These are phyloP conservation scores for Lenzites betulinus DNA, from an alignment of 768 basidiomycete species.

Conservation along the genomic window DNA sequence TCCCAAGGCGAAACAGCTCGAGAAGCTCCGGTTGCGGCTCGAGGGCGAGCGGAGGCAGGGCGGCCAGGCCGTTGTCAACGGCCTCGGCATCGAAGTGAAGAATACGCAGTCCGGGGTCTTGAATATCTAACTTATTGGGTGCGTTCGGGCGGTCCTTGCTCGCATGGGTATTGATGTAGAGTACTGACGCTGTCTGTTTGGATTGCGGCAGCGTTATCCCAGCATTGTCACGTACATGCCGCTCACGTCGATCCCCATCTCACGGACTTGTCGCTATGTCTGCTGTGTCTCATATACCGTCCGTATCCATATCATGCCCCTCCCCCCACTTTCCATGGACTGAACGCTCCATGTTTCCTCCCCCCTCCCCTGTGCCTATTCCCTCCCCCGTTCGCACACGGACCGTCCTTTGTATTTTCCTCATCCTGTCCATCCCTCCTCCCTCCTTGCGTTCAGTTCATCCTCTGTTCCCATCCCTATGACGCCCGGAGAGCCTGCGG, in stretches of 20 bases:
- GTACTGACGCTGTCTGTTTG: too few relatives aligned
- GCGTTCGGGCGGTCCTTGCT: background rate
- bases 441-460: slow-evolving; percentile 12
- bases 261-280: slow-evolving; percentile 19
- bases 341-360: background rate
- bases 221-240: slow-evolving; percentile 4
- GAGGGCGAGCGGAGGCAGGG: slow-evolving; percentile 37
- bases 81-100: slow-evolving; percentile 15
- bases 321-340: slow-evolving; percentile 1
- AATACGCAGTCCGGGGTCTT: slow-evolving; percentile 17
- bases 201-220: background rate
- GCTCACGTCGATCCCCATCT: slow-evolving; percentile 11
- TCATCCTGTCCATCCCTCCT: slow-evolving; percentile 3
- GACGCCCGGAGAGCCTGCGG: slow-evolving; percentile 18
- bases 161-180: too few relatives aligned
- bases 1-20: slow-evolving; percentile 65
- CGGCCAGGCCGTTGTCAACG: background rate
- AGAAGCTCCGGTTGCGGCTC: slow-evolving; percentile 59
- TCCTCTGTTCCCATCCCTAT: slow-evolving; percentile 13
- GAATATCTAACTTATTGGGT: slow-evolving; percentile 25
- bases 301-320: slow-evolving; percentile 10
- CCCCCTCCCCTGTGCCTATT: background rate
- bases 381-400: background rate
- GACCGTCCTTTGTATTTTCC: slow-evolving; percentile 17
- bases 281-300: slow-evolving; percentile 10